These are phyloP conservation scores for Venturia oleaginea DNA, from an alignment of 2,329 filamentous ascomycete species.

Conservation along the genomic window DNA sequence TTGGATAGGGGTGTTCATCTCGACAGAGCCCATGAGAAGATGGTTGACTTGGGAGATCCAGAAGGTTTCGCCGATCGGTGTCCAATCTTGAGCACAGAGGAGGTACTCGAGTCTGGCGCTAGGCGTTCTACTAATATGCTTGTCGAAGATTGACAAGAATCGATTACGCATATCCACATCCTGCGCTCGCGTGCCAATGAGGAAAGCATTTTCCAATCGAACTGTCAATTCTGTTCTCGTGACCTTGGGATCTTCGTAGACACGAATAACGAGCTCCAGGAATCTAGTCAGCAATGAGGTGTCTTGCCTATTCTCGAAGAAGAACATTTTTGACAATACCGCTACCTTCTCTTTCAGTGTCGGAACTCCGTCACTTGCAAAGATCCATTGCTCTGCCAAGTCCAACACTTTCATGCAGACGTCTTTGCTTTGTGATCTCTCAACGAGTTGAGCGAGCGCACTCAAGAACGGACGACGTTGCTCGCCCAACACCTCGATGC, in stretches of 20 bases:
- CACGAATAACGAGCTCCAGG: constrained; percentile 88
- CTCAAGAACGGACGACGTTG: constrained; percentile 89
- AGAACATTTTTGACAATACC: constrained; percentile 97
- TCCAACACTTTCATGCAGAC: constrained; percentile 88
- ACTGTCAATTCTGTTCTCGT: constrained; percentile 92
- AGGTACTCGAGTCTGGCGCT: constrained; percentile 85
- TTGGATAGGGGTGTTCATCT: constrained; percentile 70
- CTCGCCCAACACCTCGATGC: constrained; percentile 88
- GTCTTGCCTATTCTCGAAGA: constrained; percentile 80
- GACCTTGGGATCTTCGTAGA: constrained; percentile 96
- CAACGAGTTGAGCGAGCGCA: constrained; percentile 86
- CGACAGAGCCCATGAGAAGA: constrained; percentile 80
- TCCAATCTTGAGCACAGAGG: constrained; percentile 90
- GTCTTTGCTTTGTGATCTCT: constrained; percentile 79
- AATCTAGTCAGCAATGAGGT: constrained; percentile 84
- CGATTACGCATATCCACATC: constrained; percentile 96
- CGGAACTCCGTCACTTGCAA: constrained; percentile 89
- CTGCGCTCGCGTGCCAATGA: constrained; percentile 85
- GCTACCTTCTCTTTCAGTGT: constrained; percentile 98
- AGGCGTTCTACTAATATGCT: constrained; percentile 84
- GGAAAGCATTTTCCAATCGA: constrained; percentile 93
- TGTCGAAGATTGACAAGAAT: constrained; percentile 94
- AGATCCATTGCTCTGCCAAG: constrained; percentile 95
- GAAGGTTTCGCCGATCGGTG: constrained; percentile 86
- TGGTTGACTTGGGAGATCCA: constrained; percentile 96